phyloP scores from a whole-genome alignment of 495 filamentous ascomycete species.

The Talaromyces trachyspermus region DNA sequence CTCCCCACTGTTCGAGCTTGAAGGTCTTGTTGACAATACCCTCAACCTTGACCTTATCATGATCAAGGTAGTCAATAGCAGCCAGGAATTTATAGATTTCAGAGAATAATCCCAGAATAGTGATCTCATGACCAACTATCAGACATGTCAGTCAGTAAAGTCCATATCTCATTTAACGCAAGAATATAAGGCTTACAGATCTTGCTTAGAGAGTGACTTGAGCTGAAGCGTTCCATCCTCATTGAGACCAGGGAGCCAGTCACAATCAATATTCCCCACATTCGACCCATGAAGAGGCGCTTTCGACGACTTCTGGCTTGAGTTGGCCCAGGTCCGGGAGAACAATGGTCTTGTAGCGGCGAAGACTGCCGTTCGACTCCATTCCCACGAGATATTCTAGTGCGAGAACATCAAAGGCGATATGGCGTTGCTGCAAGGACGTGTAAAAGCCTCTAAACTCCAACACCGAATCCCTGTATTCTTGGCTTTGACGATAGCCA shows the following conservation, averaged over 20 bases:
- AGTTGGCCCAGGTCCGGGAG: neutral
- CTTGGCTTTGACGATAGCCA: neutral
- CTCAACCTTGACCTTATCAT: conserved; percentile 26
- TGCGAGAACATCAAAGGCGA: neutral
- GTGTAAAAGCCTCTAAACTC: neutral
- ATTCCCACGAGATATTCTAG: neutral
- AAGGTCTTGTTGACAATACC: conserved; percentile 29
- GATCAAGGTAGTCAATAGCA: conserved; percentile 51
- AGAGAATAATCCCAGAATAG: conserved; percentile 52
- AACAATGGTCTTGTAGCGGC: neutral
- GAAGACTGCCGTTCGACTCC: neutral
- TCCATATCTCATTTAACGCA: too few relatives aligned
- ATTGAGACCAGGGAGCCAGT: neutral
- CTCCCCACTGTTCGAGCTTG: conserved; percentile 18
- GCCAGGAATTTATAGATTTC: conserved; percentile 54
- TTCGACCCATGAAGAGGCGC: neutral
- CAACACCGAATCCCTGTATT: neutral
- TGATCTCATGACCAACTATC: conserved; percentile 38
- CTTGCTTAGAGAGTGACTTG: neutral
- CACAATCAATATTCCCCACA: neutral
- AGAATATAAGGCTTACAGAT: too few relatives aligned
- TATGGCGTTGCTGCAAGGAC: neutral
- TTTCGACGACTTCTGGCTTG: neutral
- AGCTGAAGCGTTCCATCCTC: neutral
- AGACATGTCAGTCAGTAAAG: neutral